Base-by-base conservation (phyloP, 2,329 filamentous ascomycete species). In the Fusarium buharicum region DNA sequence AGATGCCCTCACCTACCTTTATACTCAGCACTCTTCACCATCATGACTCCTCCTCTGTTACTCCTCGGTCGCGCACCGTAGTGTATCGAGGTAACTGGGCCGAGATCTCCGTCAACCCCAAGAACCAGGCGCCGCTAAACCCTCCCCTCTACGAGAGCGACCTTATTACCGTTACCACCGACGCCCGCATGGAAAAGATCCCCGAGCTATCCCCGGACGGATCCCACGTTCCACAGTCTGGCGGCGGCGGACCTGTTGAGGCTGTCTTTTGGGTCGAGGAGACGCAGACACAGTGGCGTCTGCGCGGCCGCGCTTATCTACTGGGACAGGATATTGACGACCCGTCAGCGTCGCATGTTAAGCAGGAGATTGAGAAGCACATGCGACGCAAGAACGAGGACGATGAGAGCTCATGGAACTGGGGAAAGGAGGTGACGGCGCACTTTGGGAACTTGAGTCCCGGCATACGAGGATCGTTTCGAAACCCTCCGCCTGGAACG, bases 401-500 rank as follows among this genome's bases (percentile, higher is more conserved):
- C 1, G 77, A 77, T 12, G 76, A 79, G 38, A 74, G 73, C 14
- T 76, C 80, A 1, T 97, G 93, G 92, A 90, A 85, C 66, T 97
- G 92, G 89, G 78, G 79, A 41, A 89, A 81, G 62, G 93, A 97
- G 77, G 76, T 97, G 33, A 93, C 91, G 46, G 91, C 86, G 44
- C 91, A 95, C 74, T 98, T 97, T 84, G 94, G 92, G 17, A 97
- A 97, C 75, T 77, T 95, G 68, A 89, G 86, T 66, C 94, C 94
- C 7, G 79, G 81, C 1, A 92, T 97, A 87, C 84, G 93, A 73
- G 90, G 90, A 10, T 84, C 85, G 9, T 93, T 93, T 74, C 88
- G 86, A 76, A 87, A 90, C 73, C 84, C 95, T 72, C 80, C 84
- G 6, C 89, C 90, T 0, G 91, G 91, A 0, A 79, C 81, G 59